Base-by-base conservation (phyloP, 1,284 basidiomycete genomes). In the Cryptococcus sp. region DNA sequence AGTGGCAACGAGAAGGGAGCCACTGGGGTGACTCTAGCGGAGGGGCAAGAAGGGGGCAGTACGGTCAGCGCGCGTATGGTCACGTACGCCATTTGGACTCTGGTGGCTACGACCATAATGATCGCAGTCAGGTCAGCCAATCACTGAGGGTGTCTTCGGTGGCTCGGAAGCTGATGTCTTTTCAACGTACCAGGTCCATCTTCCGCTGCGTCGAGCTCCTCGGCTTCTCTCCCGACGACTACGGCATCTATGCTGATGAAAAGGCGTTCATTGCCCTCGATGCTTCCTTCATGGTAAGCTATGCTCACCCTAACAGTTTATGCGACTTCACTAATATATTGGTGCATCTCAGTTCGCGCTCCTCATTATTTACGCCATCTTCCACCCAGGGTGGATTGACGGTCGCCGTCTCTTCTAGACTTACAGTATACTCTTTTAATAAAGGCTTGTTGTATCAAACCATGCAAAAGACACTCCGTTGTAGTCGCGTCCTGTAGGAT, bases 141-240 rank as follows among this genome's bases (percentile, higher is more conserved):
- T 33, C n/a, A n/a, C n/a, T n/a, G n/a, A n/a, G n/a, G n/a, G n/a
- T n/a, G n/a, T n/a, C n/a, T n/a, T n/a, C n/a, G 6, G 21, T 23
- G 4, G 7, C 16, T 4, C 15, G 9, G 11, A 16, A 33, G 35
- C 48, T 55, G 47, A 55, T 38, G n/a, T 44, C 9, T 20, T 23
- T 35, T 20, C 1, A 0, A 13, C 20, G 23, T 23, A 13, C 38
- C 28, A 73, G 71, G 57, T 68, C 69, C 12, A 64, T 76, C 20
- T 78, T 70, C 55, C 70, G 77, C 48, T 68, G 71, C 0, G 64
- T 73, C 52, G 77, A 78, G 56, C 61, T 78, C 7, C 45, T 67
- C 9, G 75, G 57, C 39, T 5, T 73, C 75, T 15, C 61, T 62
- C 1, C 69, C 75, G 49, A 73, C 71, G 18, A 59, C 52, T 24